These are phyloP conservation scores for Lepidium aucheri DNA, from an alignment of 345 rosid genomes.

Conservation along the genomic window DNA sequence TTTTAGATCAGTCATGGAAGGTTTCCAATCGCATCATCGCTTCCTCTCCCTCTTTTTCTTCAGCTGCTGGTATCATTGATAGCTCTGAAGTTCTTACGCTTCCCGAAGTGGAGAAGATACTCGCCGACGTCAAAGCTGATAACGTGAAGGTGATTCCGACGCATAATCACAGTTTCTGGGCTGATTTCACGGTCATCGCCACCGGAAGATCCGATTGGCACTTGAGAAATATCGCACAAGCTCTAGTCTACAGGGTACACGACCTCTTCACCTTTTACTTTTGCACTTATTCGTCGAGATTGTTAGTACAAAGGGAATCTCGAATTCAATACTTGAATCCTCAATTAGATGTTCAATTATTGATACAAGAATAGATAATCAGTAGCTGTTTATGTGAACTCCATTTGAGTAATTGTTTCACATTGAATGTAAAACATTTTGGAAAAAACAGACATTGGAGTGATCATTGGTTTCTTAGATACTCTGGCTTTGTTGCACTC, in stretches of 20 bases:
- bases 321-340: background rate
- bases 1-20: constrained; percentile 13
- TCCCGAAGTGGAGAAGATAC: constrained; percentile 56
- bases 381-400: no score
- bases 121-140: constrained; percentile 69
- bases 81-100: constrained; percentile 15
- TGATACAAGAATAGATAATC: no score
- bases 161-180: constrained; percentile 45
- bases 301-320: background rate
- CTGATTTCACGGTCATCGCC: constrained; percentile 73
- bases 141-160: constrained; percentile 67
- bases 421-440: background rate
- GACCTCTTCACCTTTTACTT: background rate
- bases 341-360: no score
- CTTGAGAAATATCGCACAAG: constrained; percentile 79
- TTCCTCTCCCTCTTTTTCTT: constrained; percentile 7
- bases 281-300: background rate
- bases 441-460: background rate
- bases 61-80: background rate
- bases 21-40: constrained; percentile 3
- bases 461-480: background rate
- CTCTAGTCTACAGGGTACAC: constrained; percentile 58
- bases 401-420: background rate
- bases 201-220: constrained; percentile 93
- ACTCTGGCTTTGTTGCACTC: constrained; percentile 1